Evolutionary conservation across 129 eudicot genomes (phyloP), one percentile per base, ranked within the genome.

Genomic region (Arctium lappa): DNA sequence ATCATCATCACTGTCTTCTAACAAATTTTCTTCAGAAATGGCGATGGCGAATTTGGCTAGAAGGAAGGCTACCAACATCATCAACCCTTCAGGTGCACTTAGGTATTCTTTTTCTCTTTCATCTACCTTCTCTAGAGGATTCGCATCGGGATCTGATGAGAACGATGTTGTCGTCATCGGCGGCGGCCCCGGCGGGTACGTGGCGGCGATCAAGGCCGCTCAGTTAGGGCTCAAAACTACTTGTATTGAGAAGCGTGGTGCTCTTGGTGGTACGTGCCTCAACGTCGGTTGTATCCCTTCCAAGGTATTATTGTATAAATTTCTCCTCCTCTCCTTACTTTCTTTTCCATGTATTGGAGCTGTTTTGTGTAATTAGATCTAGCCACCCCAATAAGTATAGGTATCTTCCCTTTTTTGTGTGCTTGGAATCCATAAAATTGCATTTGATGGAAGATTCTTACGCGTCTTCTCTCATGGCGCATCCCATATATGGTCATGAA

Each of bases 151-250:
- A 75, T 89, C 94, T 31, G 97, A 91, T 8, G 97, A 91, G 1
- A 93, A 94, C 85, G 97, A 94, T 30, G 97, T 94, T 50, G 92
- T 94, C 53, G 89, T 94, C 53, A 88, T 91, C 65, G 97, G 94
- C 78, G 97, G 98, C 38, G 98, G 98, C 3, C 98, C 98, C 12
- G 98, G 97, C 1, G 98, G 98, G 6, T 94, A 94, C 77, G 98
- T 94, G 15, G 97, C 97, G 6, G 98, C 98, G 7, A 94, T 94
- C 18, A 94, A 94, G 86, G 97, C 98, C 30, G 97, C 98, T 73
- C 97, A 94, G 91, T 77, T 94, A 8, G 98, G 98, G 5, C 94
- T 94, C 68, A 94, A 94, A 84, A 94, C 97, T 2, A 90, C 94
- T 13, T 94, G 98, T 80, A 91, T 94, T 30, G 98, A 94, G 89